Percentiles rank a stretch among this genome's conserved stretches.
Evolutionary conservation across 1,139 yeast species (phyloP).

Genomic region (Pneumocystis canis): DNA sequence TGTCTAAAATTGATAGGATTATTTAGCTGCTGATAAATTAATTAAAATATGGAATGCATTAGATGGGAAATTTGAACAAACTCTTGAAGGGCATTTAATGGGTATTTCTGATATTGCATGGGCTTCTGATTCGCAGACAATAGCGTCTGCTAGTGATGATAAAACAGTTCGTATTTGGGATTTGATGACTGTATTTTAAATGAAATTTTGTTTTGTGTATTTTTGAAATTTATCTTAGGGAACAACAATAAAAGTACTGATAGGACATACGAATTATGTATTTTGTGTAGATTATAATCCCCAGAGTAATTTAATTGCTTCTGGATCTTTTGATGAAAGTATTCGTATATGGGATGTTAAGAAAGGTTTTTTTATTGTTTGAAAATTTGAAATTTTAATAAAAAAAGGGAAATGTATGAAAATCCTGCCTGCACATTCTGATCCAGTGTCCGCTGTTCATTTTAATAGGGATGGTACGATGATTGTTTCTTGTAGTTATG

Average conservation of each 20-base stretch:
- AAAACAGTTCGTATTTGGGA: slow-evolving; percentile 66
- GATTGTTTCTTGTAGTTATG: slow-evolving; percentile 76
- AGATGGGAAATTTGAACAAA: slow-evolving; percentile 26
- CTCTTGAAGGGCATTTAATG: slow-evolving; percentile 45
- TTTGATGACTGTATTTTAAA: slow-evolving; percentile 22
- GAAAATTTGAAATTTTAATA: neutral
- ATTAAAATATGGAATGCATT: slow-evolving; percentile 32
- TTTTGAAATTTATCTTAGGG: slow-evolving; percentile 23
- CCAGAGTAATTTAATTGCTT: slow-evolving; percentile 63
- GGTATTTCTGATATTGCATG: slow-evolving; percentile 63
- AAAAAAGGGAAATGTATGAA: slow-evolving; percentile 45
- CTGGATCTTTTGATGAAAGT: slow-evolving; percentile 73
- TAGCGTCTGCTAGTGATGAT: slow-evolving; percentile 85
- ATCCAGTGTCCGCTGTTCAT: slow-evolving; percentile 67
- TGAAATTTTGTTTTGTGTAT: neutral
- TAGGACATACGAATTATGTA: slow-evolving; percentile 78
- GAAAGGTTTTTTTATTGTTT: slow-evolving; percentile 19
- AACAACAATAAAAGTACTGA: slow-evolving; percentile 42
- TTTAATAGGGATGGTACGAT: slow-evolving; percentile 69
- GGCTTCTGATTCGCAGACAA: slow-evolving; percentile 56
- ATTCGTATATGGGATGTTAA: slow-evolving; percentile 69
- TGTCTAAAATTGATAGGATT: neutral
- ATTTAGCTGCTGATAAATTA: slow-evolving; percentile 29
- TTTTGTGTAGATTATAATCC: slow-evolving; percentile 55
- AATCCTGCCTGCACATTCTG: slow-evolving; percentile 85